Conservation (phyloP, 495 filamentous ascomycete genomes). For the Recurvomyces mirabilis region DNA sequence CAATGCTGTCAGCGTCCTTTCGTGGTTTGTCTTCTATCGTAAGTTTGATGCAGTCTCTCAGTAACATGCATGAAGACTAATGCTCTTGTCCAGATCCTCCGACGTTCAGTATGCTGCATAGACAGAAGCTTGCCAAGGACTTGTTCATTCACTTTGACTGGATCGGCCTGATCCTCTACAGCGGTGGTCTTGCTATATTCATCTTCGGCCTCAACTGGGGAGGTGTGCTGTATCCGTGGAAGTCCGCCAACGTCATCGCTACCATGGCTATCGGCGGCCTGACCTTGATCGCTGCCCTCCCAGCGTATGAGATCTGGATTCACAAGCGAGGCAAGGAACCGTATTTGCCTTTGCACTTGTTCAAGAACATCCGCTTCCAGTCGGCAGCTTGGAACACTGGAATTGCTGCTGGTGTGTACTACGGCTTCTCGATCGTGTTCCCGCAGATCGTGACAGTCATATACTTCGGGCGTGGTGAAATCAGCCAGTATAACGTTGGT, state of each 20-base stretch:
- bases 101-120: slow-evolving; percentile 15
- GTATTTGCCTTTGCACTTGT: slow-evolving; percentile 37
- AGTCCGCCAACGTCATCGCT: slow-evolving; percentile 19
- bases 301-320: slow-evolving; percentile 10
- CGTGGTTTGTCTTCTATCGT: slow-evolving; percentile 14
- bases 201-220: slow-evolving; percentile 36
- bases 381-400: slow-evolving; percentile 32
- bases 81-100: slow-evolving; percentile 1
- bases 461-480: slow-evolving; percentile 15
- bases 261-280: slow-evolving; percentile 10
- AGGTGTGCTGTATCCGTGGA: slow-evolving; percentile 25
- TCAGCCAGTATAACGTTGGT: slow-evolving; percentile 11
- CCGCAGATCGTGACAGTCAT: slow-evolving; percentile 23
- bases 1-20: slow-evolving; percentile 6
- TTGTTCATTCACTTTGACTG: slow-evolving; percentile 32
- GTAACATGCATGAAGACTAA: background rate
- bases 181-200: slow-evolving; percentile 35
- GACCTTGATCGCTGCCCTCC: slow-evolving; percentile 8
- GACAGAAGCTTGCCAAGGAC: slow-evolving; percentile 7
- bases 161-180: slow-evolving; percentile 34
- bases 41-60: background rate
- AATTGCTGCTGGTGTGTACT: slow-evolving; percentile 33
- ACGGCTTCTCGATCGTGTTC: slow-evolving; percentile 32
- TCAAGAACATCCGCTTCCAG: slow-evolving; percentile 35
- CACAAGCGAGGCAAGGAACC: slow-evolving; percentile 1